Evolutionary conservation across 192 early-diverging fungal species (phyloP), one percentile per base, ranked within the genome.

Genomic region (Coemansia sp.): DNA sequence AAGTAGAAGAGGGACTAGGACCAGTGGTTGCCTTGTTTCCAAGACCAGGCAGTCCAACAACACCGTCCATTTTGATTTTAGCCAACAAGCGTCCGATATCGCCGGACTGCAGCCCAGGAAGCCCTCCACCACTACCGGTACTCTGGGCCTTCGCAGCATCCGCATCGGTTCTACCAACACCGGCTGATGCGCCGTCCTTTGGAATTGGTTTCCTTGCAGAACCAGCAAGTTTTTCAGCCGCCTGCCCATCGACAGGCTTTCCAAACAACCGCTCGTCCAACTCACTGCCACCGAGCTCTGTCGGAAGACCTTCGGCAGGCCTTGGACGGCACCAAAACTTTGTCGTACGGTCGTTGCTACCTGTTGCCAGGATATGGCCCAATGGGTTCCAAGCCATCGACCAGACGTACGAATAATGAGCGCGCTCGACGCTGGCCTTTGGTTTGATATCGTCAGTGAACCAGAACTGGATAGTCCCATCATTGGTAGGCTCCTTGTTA

Each of bases 311-410:
- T 33, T 81, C 79, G 50, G 92, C 97, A 6, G 97, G 97, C 15
- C 97, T 82, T 31, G 93, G 91, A 23, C 95, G 82, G 19, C 92
- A 90, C 95, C 96, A 99, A 67, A 98, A 97, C 23, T 92, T 87
- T 11, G 96, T 98, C 0, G 94, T 91, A 58, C 96, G 92, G 68
- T 99, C 97, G 61, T 98, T 99, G 19, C 92, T 94, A 27, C 94
- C 95, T 0, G 93, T 90, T 0, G 92, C 93, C 22, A 99, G 79
- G 7, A 98, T 86, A 68, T 99, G 97, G 7, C 97, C 97, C 53
- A 92, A 75, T 9, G 97, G 97, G 75, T 99, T 95, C 92, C 94
- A 99, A 61, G 95, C 96, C 15, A 99, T 65, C 10, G 95, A 89
- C 92, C 96, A 99, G 29, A 98, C 87, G 44, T 92, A 88, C 22